phyloP scores from a whole-genome alignment of 2,329 filamentous ascomycete genomes.

The Penicillium sp. region DNA sequence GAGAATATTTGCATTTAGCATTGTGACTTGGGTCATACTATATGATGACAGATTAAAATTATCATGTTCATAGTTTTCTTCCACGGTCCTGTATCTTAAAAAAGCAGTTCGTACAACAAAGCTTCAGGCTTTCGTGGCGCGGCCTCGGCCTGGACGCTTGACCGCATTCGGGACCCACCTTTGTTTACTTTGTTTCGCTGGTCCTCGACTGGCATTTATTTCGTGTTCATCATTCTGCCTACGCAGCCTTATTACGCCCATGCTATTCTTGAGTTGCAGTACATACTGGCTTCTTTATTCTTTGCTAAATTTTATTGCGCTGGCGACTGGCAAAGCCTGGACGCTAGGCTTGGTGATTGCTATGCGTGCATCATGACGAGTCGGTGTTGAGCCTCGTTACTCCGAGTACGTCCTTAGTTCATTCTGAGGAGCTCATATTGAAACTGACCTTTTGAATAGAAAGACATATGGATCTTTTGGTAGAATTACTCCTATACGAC shows the following conservation, averaged over 20 bases:
- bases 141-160: slow-evolving; percentile 16
- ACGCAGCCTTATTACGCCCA: slow-evolving; percentile 12
- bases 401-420: slow-evolving; percentile 10
- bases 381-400: slow-evolving; percentile 12
- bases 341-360: slow-evolving; percentile 12
- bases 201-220: slow-evolving; percentile 7
- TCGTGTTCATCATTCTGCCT: slow-evolving; percentile 2
- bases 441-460: slow-evolving; percentile 2
- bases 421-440: background rate
- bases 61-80: background rate
- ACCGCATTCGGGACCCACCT: slow-evolving; percentile 28
- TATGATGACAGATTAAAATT: background rate
- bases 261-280: slow-evolving; percentile 14
- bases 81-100: background rate
- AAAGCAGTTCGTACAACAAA: background rate
- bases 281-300: slow-evolving; percentile 1
- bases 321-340: slow-evolving; percentile 10
- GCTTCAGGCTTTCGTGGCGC: background rate
- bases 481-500: slow-evolving; percentile 9
- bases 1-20: slow-evolving; percentile 22
- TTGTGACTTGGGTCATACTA: slow-evolving; percentile 22
- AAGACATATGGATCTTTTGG: slow-evolving; percentile 13
- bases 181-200: slow-evolving; percentile 35
- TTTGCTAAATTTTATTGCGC: slow-evolving; percentile 3
- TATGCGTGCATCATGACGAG: slow-evolving; percentile 23